A percentile compares a stretch with the other conserved stretches of the same genome.
Conservation (phyloP, 2,329 filamentous ascomycete genomes). For the Hymenoscyphus fraxineus region DNA sequence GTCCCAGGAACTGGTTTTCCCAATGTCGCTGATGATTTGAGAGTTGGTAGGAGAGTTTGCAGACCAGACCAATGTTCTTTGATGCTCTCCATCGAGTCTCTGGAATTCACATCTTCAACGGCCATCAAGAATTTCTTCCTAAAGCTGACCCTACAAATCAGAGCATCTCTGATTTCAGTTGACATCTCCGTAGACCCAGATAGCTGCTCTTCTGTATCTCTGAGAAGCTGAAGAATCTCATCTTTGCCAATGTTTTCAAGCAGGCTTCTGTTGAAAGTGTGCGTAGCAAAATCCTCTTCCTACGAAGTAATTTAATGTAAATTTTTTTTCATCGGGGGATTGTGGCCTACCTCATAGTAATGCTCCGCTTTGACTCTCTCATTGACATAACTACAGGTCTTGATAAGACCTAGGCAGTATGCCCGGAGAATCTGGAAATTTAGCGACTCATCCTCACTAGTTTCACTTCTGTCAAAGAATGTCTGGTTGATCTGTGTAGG, state of each 20-base stretch:
- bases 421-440: slow-evolving; percentile 66
- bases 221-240: slow-evolving; percentile 29
- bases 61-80: slow-evolving; percentile 41
- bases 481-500: slow-evolving; percentile 53
- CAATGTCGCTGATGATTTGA: slow-evolving; percentile 58
- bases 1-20: slow-evolving; percentile 67
- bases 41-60: slow-evolving; percentile 44
- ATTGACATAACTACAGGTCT: slow-evolving; percentile 77
- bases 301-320: slow-evolving; percentile 54
- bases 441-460: slow-evolving; percentile 41
- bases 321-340: slow-evolving; percentile 76
- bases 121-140: slow-evolving; percentile 59
- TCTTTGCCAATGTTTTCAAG: slow-evolving; percentile 59
- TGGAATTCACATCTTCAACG: slow-evolving; percentile 48
- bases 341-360: slow-evolving; percentile 72
- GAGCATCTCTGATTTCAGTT: slow-evolving; percentile 46
- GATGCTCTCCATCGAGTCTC: slow-evolving; percentile 38
- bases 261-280: slow-evolving; percentile 79
- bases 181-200: slow-evolving; percentile 22
- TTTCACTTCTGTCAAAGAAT: slow-evolving; percentile 27
- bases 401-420: slow-evolving; percentile 82
- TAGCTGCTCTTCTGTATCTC: slow-evolving; percentile 34
- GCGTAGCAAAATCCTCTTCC: slow-evolving; percentile 96
- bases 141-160: slow-evolving; percentile 63
- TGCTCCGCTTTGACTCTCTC: slow-evolving; percentile 75